Evolutionary conservation across 768 basidiomycete species (phyloP), one percentile per base, ranked within the genome.

Genomic region (Mycena metata): DNA sequence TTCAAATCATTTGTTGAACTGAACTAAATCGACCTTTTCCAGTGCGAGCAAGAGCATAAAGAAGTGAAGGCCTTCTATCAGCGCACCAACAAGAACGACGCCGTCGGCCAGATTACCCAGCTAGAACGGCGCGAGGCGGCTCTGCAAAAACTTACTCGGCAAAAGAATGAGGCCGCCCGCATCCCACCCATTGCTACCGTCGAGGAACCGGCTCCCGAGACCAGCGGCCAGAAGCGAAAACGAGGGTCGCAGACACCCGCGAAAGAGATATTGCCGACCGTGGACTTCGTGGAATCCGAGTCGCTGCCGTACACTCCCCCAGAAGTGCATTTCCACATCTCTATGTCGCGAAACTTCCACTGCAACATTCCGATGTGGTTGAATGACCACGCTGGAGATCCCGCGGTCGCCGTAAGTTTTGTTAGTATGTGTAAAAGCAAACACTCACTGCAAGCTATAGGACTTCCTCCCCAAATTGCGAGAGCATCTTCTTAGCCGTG

Each of bases 11-110:
- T 30, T 30, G 30, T 30, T 30, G 30, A 30, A 33, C 30, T 21
- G 26, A n/a, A 12, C 46, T 30, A 30, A 30, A 30, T 30, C 30
- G 30, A 30, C 6, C 30, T 30, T 30, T 30, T 30, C 30, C 50
- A 84, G 83, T 78, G 80, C 3, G 83, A 85, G 64, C 74, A 77
- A 0, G 76, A 83, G 64, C 84, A 86, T 56, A 66, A 74, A 0
- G 67, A 55, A 0, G 74, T 77, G 11, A 85, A 86, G 68, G 46
- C 63, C 0, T 80, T 76, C 47, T 85, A 82, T 51, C 33, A 66
- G 5, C 67, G 72, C 0, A 79, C 78, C 2, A 79, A 78, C 71
- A 83, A 82, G 60, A 75, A 72, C 19, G 60, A 75, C 5, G 60
- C 65, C 16, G 60, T 55, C 0, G 30, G 19, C 0, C 75, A 77